phyloP scores from a whole-genome alignment of 2,329 filamentous ascomycete species.

The Xylariaceae sp. region DNA sequence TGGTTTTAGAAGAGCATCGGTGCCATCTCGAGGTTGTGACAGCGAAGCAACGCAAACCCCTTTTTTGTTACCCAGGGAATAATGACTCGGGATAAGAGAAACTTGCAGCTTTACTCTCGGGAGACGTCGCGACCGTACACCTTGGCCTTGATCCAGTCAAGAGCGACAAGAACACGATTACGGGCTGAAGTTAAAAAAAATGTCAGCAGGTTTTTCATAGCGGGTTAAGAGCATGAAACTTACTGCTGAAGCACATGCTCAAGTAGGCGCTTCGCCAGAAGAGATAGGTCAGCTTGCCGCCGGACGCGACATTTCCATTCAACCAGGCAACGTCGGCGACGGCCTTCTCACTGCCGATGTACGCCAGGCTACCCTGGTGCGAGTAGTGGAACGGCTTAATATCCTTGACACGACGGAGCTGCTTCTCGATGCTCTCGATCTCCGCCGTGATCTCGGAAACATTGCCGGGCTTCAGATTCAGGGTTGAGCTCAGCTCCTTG shows the following conservation, averaged over 20 bases:
- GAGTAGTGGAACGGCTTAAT: conserved; percentile 98
- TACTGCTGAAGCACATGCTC: conserved; percentile 99
- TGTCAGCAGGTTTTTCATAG: too few species aligned
- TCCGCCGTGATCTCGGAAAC: conserved; percentile 63
- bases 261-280: conserved; percentile 98
- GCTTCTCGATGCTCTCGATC: conserved; percentile 82
- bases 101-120: conserved; percentile 53
- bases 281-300: conserved; percentile 89
- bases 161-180: conserved; percentile 84
- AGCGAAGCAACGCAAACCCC: too few species aligned
- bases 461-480: conserved; percentile 58
- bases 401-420: conserved; percentile 84
- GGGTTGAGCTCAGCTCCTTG: conserved; percentile 56
- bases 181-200: conserved; percentile 54
- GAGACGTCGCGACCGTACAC: conserved; percentile 93
- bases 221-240: conserved; percentile 39
- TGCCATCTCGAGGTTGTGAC: too few species aligned
- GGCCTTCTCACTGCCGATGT: conserved; percentile 97
- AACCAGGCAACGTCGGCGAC: conserved; percentile 97
- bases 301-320: conserved; percentile 91
- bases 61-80: too few species aligned
- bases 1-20: too few species aligned
- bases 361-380: conserved; percentile 92
- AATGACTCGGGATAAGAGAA: background rate
- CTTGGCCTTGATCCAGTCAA: conserved; percentile 97